Evolutionary conservation across 768 basidiomycete species (phyloP), one percentile per base, ranked within the genome.

Genomic region (Terana coerulea): DNA sequence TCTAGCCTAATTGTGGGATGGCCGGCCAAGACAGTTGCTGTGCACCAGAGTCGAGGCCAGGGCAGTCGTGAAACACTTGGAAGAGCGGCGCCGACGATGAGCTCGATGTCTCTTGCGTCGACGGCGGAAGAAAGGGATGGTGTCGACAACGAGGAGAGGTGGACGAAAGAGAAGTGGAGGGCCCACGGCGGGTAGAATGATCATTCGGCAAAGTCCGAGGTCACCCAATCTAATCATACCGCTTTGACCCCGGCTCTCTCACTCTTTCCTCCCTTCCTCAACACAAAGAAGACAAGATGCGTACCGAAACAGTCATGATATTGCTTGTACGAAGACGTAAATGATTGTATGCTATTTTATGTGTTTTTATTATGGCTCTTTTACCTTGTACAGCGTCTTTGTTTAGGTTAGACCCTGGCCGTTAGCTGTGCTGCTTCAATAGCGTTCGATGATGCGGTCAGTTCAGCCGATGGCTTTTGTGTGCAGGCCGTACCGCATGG

Each of bases 191-290:
- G 30, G 28, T 46, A 46, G 45, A 46, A 21, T 34, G 30, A 34
- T 46, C 45, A 33, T n/a, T 33, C 45, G 45, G 45, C 45, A 46
- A 46, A 31, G 12, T 8, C 45, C 45, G 45, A 22, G 29, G 29
- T n/a, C 30, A 15, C 44, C 44, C 28, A 46, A 46, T 46, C 44
- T 46, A 46, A 46, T 46, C 44, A 46, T 46, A 46, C 45, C 45
- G 45, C 45, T 46, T 34, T 46, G 45, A 33, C 45, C 19, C 45
- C 45, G 45, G 45, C 29, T 46, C 43, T 45, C 22, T 14, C 29
- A 33, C 45, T 46, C 19, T 33, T 19, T 22, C 30, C 45, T 31
- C 30, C 30, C 34, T 14, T 24, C 12, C 30, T 34, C 30, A 19
- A 30, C n/a, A 14, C 28, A 3, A 11, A 30, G n/a, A n/a, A n/a